phyloP scores from a whole-genome alignment of 306 rosid genomes.

The Arachis stenosperma region DNA sequence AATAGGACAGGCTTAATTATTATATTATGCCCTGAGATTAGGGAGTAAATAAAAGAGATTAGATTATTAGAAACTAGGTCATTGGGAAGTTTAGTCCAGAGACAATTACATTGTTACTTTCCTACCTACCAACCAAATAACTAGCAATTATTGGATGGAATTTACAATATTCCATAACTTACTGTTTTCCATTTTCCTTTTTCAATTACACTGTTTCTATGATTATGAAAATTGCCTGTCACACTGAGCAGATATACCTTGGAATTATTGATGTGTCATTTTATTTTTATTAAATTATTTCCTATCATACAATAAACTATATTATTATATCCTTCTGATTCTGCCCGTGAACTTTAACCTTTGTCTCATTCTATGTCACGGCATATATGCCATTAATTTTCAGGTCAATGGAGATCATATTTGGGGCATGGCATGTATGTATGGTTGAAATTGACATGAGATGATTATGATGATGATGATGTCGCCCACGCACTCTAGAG shows the following conservation, averaged over 20 bases:
- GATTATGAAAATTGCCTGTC: background rate
- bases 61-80: background rate
- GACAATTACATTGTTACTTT: background rate
- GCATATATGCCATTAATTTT: constrained; percentile 30
- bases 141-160: background rate
- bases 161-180: background rate
- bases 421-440: constrained; percentile 32
- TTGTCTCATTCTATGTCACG: constrained; percentile 46
- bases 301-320: background rate
- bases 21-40: background rate
- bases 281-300: background rate
- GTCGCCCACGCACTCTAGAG: constrained; percentile 26
- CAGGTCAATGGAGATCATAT: constrained; percentile 49
- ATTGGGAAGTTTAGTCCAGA: background rate
- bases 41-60: background rate
- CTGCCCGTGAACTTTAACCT: constrained; percentile 47
- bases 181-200: background rate
- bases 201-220: background rate
- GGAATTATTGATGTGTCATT: constrained; percentile 37
- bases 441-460: constrained; percentile 68
- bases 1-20: background rate
- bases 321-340: background rate
- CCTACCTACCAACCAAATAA: background rate
- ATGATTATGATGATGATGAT: constrained; percentile 59
- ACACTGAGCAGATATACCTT: constrained; percentile 4